These are phyloP conservation scores for Euphorbia lathyris DNA, from an alignment of 345 rosid genomes.

Conservation along the genomic window DNA sequence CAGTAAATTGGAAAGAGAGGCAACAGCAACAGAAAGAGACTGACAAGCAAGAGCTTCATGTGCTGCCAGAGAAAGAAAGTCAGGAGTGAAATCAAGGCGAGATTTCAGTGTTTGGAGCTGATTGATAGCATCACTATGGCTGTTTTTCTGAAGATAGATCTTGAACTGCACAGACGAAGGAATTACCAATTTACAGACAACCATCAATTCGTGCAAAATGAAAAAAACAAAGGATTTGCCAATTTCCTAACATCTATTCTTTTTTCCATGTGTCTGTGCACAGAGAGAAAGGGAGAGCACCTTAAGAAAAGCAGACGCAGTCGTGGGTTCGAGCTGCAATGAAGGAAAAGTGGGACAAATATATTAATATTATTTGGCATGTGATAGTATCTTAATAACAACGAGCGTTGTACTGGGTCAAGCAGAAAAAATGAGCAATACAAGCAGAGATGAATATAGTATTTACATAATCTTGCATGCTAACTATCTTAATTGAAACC, in stretches of 20 bases:
- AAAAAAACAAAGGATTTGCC: conserved; percentile 25
- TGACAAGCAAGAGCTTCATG: conserved; percentile 95
- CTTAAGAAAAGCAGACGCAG: conserved; percentile 86
- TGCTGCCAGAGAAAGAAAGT: conserved; percentile 77
- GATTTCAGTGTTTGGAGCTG: conserved; percentile 73
- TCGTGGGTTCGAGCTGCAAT: conserved; percentile 88
- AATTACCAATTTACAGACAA: conserved; percentile 19
- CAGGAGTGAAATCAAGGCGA: conserved; percentile 81
- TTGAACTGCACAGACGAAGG: conserved; percentile 65
- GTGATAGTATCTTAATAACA: neutral
- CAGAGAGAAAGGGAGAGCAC: conserved; percentile 37
- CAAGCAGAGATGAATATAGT: neutral
- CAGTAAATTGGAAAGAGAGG: conserved; percentile 68
- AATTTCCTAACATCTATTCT: conserved; percentile 7
- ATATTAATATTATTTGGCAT: conserved; percentile 3
- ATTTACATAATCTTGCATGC: neutral
- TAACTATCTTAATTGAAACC: neutral
- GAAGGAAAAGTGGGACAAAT: conserved; percentile 17
- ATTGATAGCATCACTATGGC: conserved; percentile 48
- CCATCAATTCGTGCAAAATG: neutral
- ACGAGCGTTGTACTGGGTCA: neutral
- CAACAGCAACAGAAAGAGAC: conserved; percentile 70
- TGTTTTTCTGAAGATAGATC: conserved; percentile 62
- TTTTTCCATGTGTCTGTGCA: neutral
- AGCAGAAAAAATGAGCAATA: neutral